Percentiles rank a stretch among this genome's conserved stretches.
Evolutionary conservation across 306 rosid genomes (phyloP).

Genomic region (Sesbania bispinosa): DNA sequence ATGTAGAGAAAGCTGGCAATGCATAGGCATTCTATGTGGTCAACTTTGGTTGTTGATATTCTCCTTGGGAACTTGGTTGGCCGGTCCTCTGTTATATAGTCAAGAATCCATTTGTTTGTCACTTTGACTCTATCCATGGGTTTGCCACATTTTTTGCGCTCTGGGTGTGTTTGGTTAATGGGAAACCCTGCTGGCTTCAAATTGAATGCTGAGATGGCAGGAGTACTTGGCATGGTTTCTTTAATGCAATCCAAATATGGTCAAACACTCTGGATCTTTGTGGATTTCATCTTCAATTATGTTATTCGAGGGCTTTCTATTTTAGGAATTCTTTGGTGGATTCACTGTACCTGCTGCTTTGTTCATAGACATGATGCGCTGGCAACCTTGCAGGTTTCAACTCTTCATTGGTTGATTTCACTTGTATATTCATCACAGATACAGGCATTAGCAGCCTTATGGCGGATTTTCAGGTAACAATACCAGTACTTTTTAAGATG

Average conservation of each 20-base stretch:
- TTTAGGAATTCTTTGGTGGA: conserved; percentile 77
- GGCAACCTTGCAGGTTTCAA: conserved; percentile 67
- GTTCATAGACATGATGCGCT: conserved; percentile 58
- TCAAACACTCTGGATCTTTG: conserved; percentile 80
- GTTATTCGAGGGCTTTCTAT: conserved; percentile 67
- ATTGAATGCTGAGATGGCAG: conserved; percentile 84
- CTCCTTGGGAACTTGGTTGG: conserved; percentile 84
- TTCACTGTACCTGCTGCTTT: conserved; percentile 73
- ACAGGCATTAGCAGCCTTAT: conserved; percentile 81
- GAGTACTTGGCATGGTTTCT: conserved; percentile 78
- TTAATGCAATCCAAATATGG: conserved; percentile 91
- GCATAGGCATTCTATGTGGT: conserved; percentile 84
- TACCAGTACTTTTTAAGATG: conserved; percentile 18
- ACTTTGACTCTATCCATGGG: conserved; percentile 55
- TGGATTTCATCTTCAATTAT: conserved; percentile 52
- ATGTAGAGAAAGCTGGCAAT: conserved; percentile 81
- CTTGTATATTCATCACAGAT: conserved; percentile 82
- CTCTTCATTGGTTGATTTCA: conserved; percentile 86
- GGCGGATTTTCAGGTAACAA: conserved; percentile 92
- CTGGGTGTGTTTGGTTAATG: conserved; percentile 97
- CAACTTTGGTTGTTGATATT: conserved; percentile 70
- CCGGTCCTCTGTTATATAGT: conserved; percentile 55
- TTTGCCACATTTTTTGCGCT: conserved; percentile 73
- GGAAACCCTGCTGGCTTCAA: conserved; percentile 97
- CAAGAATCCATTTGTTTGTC: conserved; percentile 47